These are phyloP conservation scores for Euptelea pleiosperma DNA, from an alignment of 164 flowering plant species.

Conservation along the genomic window DNA sequence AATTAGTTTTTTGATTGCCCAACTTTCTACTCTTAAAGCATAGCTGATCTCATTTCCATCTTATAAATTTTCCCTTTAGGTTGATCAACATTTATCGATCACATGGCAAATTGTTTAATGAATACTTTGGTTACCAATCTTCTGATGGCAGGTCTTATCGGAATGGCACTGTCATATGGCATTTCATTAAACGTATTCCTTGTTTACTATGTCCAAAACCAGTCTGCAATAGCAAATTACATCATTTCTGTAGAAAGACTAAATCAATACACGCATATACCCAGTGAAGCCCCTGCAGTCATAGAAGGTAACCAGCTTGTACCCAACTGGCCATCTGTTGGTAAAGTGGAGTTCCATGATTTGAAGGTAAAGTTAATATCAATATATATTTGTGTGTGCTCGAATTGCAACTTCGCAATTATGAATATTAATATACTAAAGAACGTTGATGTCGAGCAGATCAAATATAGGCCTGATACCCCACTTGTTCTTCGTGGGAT, in stretches of 20 bases:
- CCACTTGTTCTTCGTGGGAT: constrained; percentile 75
- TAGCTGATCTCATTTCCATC: too few relatives aligned
- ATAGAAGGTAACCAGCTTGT: constrained; percentile 42
- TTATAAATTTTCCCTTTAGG: too few relatives aligned
- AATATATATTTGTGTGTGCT: background rate
- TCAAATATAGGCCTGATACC: constrained; percentile 52
- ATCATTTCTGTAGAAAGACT: constrained; percentile 75
- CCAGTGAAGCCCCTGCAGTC: constrained; percentile 60
- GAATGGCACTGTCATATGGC: constrained; percentile 82
- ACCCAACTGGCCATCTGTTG: constrained; percentile 50
- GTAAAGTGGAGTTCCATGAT: constrained; percentile 55
- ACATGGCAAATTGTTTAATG: background rate
- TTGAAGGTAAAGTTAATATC: constrained; percentile 53
- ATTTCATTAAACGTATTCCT: constrained; percentile 59
- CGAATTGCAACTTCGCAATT: background rate
- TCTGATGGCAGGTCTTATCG: constrained; percentile 53
- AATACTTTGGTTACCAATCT: background rate
- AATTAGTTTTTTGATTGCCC: too few relatives aligned
- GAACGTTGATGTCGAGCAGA: constrained; percentile 35
- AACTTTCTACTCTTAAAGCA: too few relatives aligned
- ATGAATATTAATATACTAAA: background rate
- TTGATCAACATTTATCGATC: too few relatives aligned
- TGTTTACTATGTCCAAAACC: constrained; percentile 44
- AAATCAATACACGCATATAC: constrained; percentile 64
- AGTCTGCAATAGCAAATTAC: constrained; percentile 50